Conservation (phyloP, 495 filamentous ascomycete genomes). For the Annulohypoxylon moriforme region DNA sequence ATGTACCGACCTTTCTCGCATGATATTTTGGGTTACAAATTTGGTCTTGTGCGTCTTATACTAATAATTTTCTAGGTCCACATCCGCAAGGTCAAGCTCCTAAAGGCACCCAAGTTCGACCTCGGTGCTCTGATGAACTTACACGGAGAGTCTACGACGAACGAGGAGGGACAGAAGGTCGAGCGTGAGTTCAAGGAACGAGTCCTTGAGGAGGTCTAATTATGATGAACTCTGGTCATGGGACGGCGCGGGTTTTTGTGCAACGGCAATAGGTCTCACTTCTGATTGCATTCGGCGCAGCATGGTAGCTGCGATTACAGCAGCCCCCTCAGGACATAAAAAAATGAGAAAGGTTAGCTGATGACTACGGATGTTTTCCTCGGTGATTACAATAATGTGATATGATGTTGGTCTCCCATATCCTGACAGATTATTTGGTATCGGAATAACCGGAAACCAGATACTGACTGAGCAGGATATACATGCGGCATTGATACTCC, state of each 20-base stretch:
- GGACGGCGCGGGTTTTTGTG: conserved; percentile 63
- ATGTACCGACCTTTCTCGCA: conserved; percentile 51
- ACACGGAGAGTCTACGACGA: conserved; percentile 95
- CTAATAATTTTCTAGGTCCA: conserved; percentile 75
- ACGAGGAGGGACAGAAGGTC: conserved; percentile 98
- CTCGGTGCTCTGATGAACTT: conserved; percentile 93
- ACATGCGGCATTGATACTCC: not conserved
- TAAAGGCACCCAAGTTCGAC: conserved; percentile 98
- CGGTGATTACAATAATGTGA: conserved; percentile 12
- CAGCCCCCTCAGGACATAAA: conserved; percentile 50
- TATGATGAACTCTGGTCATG: conserved; percentile 55
- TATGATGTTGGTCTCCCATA: not conserved
- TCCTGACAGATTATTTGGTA: not conserved
- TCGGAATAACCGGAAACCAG: not conserved
- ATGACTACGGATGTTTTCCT: conserved; percentile 26
- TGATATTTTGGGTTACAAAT: conserved; percentile 42
- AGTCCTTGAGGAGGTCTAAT: conserved; percentile 92
- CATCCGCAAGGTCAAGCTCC: conserved; percentile 99
- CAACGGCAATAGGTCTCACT: conserved; percentile 64
- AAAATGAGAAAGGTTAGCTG: conserved; percentile 51
- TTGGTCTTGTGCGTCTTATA: not conserved
- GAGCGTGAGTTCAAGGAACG: conserved; percentile 99
- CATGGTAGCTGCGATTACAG: conserved; percentile 62
- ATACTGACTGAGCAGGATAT: not conserved
- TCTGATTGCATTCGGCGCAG: conserved; percentile 69